A percentile compares a stretch with the other conserved stretches of the same genome.
Evolutionary conservation across 352 stramenopile species (phyloP).

Genomic region (Globisporangium sylvaticum): DNA sequence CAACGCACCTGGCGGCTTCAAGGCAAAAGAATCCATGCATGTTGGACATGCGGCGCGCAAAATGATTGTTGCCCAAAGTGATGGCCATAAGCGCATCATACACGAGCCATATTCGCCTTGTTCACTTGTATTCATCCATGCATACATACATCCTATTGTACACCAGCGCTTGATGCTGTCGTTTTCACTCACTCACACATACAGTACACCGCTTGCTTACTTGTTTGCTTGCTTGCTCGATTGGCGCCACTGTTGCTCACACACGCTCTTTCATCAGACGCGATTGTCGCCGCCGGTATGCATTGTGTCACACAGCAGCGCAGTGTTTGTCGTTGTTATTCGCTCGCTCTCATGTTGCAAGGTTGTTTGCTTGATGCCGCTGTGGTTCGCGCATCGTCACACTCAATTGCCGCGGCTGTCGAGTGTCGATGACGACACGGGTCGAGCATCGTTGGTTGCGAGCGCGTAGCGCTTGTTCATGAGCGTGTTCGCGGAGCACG

Average conservation of each 20-base stretch:
- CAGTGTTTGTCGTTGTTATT: no score
- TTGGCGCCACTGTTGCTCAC: no score
- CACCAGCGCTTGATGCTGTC: background rate
- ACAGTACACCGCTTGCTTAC: no score
- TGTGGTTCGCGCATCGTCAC: no score
- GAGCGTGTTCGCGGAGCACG: slow-evolving; percentile 42
- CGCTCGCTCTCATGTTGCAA: no score
- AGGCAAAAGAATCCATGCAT: background rate
- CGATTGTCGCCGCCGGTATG: no score
- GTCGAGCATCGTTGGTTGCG: background rate
- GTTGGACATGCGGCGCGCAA: background rate
- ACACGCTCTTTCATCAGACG: no score
- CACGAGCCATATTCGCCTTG: background rate
- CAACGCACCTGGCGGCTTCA: background rate
- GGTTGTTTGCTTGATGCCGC: no score
- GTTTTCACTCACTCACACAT: no score
- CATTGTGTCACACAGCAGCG: no score
- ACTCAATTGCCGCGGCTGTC: background rate
- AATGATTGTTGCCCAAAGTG: background rate
- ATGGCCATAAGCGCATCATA: background rate
- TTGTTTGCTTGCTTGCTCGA: no score
- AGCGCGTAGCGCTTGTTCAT: slow-evolving; percentile 52
- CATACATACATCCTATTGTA: background rate
- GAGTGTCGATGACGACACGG: background rate
- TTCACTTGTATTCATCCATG: background rate